These are phyloP conservation scores for Talaromyces albobiverticillius DNA, from an alignment of 2,329 filamentous ascomycete genomes.

Conservation along the genomic window DNA sequence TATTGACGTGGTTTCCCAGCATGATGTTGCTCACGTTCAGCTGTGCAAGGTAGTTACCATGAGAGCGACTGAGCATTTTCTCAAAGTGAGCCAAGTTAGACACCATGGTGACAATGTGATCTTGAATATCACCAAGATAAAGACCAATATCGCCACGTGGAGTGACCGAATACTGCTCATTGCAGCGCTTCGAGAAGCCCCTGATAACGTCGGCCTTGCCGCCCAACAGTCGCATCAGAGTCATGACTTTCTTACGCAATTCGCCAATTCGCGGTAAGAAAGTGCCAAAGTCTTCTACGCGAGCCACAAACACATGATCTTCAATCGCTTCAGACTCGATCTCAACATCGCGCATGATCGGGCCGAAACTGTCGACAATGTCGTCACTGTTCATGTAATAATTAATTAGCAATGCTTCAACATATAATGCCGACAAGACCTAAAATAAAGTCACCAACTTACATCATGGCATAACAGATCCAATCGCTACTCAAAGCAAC, in stretches of 20 bases:
- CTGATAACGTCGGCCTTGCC: constrained; percentile 98
- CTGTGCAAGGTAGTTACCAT: constrained; percentile 95
- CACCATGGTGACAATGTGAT: constrained; percentile 99
- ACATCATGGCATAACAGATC: constrained; percentile 98
- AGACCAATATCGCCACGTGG: constrained; percentile 95
- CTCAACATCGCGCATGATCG: constrained; percentile 83
- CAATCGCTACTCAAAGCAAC: constrained; percentile 93
- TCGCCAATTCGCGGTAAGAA: constrained; percentile 87
- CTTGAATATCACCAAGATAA: constrained; percentile 95
- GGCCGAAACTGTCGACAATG: constrained; percentile 93
- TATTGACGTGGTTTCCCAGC: constrained; percentile 83
- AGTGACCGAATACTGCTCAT: constrained; percentile 93
- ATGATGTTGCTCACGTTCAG: constrained; percentile 88
- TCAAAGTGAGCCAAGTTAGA: constrained; percentile 93
- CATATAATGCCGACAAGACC: background rate
- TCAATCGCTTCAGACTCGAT: constrained; percentile 88
- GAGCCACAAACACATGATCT: constrained; percentile 89
- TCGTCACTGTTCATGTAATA: constrained; percentile 74
- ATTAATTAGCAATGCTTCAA: constrained; percentile 3
- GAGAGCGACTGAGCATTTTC: constrained; percentile 91
- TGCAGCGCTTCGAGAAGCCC: constrained; percentile 97
- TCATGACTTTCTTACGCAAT: constrained; percentile 92
- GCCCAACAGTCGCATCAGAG: constrained; percentile 84
- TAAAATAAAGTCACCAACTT: no score
- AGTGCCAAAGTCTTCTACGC: constrained; percentile 80